Evolutionary conservation across 1,139 yeast species (phyloP).

Genomic region (Taphrina deformans): DNA sequence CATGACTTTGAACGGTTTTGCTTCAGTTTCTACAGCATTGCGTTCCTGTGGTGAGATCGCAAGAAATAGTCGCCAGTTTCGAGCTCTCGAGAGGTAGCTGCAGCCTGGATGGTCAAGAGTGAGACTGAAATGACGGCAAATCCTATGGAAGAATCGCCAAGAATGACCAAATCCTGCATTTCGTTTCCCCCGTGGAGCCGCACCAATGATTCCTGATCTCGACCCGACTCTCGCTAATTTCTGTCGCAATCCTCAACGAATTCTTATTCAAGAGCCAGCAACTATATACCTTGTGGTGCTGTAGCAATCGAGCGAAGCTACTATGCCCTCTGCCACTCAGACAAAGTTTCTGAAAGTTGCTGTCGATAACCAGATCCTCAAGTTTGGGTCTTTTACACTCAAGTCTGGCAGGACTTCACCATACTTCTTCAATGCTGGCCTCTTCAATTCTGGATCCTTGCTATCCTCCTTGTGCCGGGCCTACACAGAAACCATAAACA

Average conservation of each 20-base stretch:
- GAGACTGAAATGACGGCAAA: too few relatives aligned
- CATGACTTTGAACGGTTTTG: background rate
- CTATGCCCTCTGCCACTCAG: slow-evolving; percentile 27
- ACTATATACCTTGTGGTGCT: too few relatives aligned
- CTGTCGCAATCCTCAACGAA: too few relatives aligned
- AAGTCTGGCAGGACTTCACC: slow-evolving; percentile 95
- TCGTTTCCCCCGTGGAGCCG: background rate
- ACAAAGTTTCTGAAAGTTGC: slow-evolving; percentile 18
- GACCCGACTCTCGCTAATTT: background rate
- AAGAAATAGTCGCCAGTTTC: too few relatives aligned
- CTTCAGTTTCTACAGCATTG: too few relatives aligned
- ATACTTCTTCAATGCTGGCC: slow-evolving; percentile 91
- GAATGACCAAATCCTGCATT: background rate
- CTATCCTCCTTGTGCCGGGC: slow-evolving; percentile 79
- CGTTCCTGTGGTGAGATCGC: too few relatives aligned
- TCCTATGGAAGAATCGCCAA: too few relatives aligned
- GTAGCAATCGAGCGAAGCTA: too few relatives aligned
- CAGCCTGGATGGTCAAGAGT: too few relatives aligned
- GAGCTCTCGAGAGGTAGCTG: too few relatives aligned
- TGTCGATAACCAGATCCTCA: slow-evolving; percentile 21
- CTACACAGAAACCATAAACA: slow-evolving; percentile 82
- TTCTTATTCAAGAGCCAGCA: background rate
- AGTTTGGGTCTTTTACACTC: slow-evolving; percentile 43
- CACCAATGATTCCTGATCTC: background rate
- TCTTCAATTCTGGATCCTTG: slow-evolving; percentile 76